Conservation (phyloP, 805 yeast genomes). For the Lipomyces anomalus region DNA sequence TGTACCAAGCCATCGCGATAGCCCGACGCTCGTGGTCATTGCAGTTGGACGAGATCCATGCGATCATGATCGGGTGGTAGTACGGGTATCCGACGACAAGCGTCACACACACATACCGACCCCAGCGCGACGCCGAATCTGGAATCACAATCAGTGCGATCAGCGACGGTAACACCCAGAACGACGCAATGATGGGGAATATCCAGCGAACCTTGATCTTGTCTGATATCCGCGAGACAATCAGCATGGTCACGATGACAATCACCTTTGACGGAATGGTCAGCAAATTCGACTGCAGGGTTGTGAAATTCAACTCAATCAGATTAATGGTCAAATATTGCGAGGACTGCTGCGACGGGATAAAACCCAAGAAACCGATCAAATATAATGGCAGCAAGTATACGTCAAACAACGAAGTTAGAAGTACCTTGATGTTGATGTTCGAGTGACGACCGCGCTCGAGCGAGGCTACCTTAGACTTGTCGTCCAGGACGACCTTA, state of each 20-base stretch:
- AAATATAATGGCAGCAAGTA: conserved; percentile 18
- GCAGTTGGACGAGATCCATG: conserved; percentile 58
- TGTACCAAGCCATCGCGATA: conserved; percentile 58
- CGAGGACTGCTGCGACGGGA: conserved; percentile 21
- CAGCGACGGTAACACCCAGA: conserved; percentile 22
- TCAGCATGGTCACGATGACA: conserved; percentile 28
- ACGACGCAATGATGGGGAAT: conserved; percentile 14
- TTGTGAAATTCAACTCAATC: conserved; percentile 45
- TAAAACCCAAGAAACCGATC: conserved; percentile 20
- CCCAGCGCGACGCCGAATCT: conserved; percentile 19
- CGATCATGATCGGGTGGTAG: conserved; percentile 49
- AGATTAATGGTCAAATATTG: conserved; percentile 42
- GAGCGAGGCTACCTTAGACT: conserved; percentile 11
- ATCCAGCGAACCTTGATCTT: conserved; percentile 16
- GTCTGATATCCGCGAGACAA: conserved; percentile 21
- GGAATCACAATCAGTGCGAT: conserved; percentile 27
- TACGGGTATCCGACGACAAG: conserved; percentile 43
- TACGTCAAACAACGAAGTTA: conserved; percentile 9
- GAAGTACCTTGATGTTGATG: not conserved
- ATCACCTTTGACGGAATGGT: conserved; percentile 44
- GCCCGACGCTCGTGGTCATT: conserved; percentile 58
- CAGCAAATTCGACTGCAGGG: conserved; percentile 47
- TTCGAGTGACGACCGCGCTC: conserved; percentile 11
- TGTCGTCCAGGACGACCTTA: conserved; percentile 17
- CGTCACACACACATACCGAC: conserved; percentile 10